Percentiles rank a stretch among this genome's conserved stretches.
Evolutionary conservation across 192 early-diverging fungal species (phyloP).

Genomic region (Bifiguratus adelaidae): DNA sequence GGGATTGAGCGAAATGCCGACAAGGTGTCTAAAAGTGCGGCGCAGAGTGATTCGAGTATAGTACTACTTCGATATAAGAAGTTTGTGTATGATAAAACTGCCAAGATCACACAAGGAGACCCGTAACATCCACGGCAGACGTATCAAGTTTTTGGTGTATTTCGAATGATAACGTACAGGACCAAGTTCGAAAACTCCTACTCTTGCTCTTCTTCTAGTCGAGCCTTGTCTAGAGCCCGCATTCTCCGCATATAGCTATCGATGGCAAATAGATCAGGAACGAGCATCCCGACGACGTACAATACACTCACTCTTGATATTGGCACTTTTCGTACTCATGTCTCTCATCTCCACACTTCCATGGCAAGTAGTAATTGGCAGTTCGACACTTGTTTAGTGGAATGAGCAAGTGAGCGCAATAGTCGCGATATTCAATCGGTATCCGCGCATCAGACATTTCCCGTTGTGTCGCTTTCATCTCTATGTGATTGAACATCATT

Average conservation of each 20-base stretch:
- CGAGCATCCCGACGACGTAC: not conserved
- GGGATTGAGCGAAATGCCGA: not conserved
- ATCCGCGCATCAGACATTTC: constrained; percentile 78
- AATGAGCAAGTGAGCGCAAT: constrained; percentile 86
- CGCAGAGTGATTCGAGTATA: not conserved
- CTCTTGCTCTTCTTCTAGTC: constrained; percentile 15
- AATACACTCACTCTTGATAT: constrained; percentile 76
- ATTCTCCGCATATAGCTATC: constrained; percentile 24
- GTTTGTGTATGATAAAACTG: not conserved
- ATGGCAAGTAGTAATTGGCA: constrained; percentile 78
- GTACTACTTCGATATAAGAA: not conserved
- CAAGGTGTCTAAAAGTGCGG: not conserved
- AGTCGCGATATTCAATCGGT: constrained; percentile 85
- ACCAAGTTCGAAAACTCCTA: no score
- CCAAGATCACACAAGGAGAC: not conserved
- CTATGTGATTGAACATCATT: no score
- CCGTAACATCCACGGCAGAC: no score
- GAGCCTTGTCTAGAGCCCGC: constrained; percentile 14
- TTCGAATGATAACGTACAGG: no score
- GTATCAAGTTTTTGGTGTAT: no score
- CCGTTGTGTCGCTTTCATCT: constrained; percentile 79
- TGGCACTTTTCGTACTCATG: constrained; percentile 91
- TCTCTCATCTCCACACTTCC: constrained; percentile 87
- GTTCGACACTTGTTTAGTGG: constrained; percentile 87
- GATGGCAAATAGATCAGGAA: not conserved